Conservation (phyloP, 176 grass and related monocot species). For the Oryza longistaminata region DNA sequence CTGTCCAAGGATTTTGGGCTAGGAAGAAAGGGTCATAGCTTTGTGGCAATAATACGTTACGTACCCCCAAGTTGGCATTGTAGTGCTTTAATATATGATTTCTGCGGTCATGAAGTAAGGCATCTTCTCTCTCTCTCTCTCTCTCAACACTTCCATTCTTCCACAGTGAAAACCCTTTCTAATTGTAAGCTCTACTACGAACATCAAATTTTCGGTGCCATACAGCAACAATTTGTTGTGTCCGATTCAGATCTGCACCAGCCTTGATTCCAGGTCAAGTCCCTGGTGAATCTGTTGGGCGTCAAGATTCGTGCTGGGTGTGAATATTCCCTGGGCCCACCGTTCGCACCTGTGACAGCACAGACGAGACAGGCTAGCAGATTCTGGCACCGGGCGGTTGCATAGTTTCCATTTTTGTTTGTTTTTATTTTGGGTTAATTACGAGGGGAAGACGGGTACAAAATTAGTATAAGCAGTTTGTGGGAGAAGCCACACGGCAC, state of each 20-base stretch:
- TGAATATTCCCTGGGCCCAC: neutral
- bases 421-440: neutral
- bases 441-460: neutral
- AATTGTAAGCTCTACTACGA: neutral
- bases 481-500: neutral
- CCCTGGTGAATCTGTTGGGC: neutral
- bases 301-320: neutral
- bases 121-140: too few species aligned
- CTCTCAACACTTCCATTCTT: neutral
- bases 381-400: neutral
- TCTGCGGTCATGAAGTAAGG: too few species aligned
- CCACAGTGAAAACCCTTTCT: neutral
- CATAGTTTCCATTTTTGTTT: neutral
- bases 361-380: neutral
- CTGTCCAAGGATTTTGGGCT: neutral
- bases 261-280: neutral
- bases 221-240: too few species aligned
- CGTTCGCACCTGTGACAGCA: neutral
- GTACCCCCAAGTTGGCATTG: neutral
- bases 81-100: neutral
- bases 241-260: neutral
- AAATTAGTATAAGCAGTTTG: neutral
- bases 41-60: neutral
- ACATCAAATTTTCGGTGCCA: neutral
- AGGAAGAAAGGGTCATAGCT: neutral